Evolutionary conservation across 1,284 basidiomycete genomes (phyloP).

Genomic region (Leccinum pallidistipes): DNA sequence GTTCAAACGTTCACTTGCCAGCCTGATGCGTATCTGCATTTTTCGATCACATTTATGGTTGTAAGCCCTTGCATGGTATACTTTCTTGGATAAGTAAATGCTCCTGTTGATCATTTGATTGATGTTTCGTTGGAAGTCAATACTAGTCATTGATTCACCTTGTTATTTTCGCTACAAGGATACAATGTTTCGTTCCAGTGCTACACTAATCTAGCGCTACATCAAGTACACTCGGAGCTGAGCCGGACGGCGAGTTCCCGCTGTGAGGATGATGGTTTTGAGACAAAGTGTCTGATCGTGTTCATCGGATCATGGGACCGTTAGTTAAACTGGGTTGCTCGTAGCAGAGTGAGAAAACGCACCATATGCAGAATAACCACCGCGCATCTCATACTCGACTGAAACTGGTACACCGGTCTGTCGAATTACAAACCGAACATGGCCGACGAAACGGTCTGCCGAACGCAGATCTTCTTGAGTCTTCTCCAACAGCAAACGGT

Average conservation of each 20-base stretch:
- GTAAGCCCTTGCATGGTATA: too few relatives aligned
- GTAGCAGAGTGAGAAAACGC: neutral
- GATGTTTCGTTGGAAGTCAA: too few relatives aligned
- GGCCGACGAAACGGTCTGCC: neutral
- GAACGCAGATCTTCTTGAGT: neutral
- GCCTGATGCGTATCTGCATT: too few relatives aligned
- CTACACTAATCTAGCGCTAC: neutral
- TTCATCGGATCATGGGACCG: neutral
- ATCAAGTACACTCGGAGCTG: neutral
- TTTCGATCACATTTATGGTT: too few relatives aligned
- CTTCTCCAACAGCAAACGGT: neutral
- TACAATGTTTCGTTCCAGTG: neutral
- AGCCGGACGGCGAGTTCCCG: neutral
- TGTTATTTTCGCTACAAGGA: too few relatives aligned
- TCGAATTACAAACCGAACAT: neutral
- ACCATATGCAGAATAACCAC: neutral
- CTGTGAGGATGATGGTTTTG: neutral
- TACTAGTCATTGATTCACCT: too few relatives aligned
- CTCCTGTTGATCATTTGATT: too few relatives aligned
- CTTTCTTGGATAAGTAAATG: too few relatives aligned
- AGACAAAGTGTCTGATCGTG: neutral
- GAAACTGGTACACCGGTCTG: neutral
- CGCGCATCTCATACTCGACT: neutral
- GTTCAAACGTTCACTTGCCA: too few relatives aligned
- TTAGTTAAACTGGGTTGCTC: neutral